A percentile compares a stretch with the other conserved stretches of the same genome.
phyloP scores from a whole-genome alignment of 2,329 filamentous ascomycete genomes.

The Dactylella cylindrospora region DNA sequence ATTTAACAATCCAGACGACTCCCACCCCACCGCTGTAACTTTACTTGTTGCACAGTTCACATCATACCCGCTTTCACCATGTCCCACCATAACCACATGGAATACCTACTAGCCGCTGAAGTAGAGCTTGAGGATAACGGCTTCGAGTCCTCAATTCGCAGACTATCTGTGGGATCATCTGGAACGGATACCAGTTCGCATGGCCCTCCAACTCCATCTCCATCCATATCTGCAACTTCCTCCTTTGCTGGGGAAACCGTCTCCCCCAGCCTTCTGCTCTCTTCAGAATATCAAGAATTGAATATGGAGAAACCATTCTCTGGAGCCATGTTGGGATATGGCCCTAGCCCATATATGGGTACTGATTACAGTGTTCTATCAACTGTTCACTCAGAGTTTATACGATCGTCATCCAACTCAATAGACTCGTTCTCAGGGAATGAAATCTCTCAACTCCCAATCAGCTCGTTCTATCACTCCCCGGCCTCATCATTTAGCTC shows the following conservation, averaged over 20 bases:
- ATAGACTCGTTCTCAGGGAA: constrained; percentile 35
- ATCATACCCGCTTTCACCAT: constrained; percentile 24
- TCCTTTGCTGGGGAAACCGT: constrained; percentile 40
- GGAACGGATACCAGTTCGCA: constrained; percentile 37
- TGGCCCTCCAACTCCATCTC: constrained; percentile 35
- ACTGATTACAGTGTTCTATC: constrained; percentile 30
- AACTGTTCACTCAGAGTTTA: constrained; percentile 23
- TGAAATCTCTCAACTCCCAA: constrained; percentile 35
- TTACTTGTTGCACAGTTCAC: constrained; percentile 1
- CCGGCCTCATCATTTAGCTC: constrained; percentile 39
- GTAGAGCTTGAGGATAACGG: constrained; percentile 28
- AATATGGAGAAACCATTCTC: constrained; percentile 31
- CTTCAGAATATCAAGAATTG: constrained; percentile 36
- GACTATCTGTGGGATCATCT: constrained; percentile 38
- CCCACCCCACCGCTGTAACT: constrained; percentile 9
- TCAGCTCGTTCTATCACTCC: constrained; percentile 32
- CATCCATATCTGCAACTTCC: constrained; percentile 28
- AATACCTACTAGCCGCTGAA: constrained; percentile 40
- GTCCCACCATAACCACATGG: constrained; percentile 43
- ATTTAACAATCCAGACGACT: constrained; percentile 19
- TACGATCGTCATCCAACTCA: constrained; percentile 22
- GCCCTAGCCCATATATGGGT: constrained; percentile 26
- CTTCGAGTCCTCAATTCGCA: constrained; percentile 39
- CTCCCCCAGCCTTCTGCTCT: constrained; percentile 34
- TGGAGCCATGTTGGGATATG: constrained; percentile 20